Evolutionary conservation across 2,329 filamentous ascomycete genomes (phyloP).

Genomic region (Ophiostoma novo-ulmi): DNA sequence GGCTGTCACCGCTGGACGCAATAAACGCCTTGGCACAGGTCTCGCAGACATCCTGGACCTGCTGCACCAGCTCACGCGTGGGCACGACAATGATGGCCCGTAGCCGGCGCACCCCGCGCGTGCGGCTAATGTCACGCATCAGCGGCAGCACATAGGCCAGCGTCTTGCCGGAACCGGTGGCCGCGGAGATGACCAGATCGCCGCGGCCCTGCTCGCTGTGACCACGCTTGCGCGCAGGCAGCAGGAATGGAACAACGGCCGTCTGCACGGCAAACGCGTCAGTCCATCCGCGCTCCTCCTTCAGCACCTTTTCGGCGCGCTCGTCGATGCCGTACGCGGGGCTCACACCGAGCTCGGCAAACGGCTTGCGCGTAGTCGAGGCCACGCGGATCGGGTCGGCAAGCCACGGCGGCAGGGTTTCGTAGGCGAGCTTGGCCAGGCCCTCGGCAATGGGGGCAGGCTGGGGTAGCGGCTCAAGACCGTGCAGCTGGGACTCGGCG

Average conservation of each 20-base stretch:
- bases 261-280: conserved; percentile 76
- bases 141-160: conserved; percentile 86
- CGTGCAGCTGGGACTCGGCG: neutral
- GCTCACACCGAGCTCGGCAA: conserved; percentile 37
- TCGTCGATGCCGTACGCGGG: conserved; percentile 55
- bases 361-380: conserved; percentile 54
- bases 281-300: conserved; percentile 60
- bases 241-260: conserved; percentile 71
- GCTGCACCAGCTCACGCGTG: conserved; percentile 82
- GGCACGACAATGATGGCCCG: conserved; percentile 82
- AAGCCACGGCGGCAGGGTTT: conserved; percentile 76
- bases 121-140: conserved; percentile 64
- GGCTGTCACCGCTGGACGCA: conserved; percentile 38
- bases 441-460: conserved; percentile 58
- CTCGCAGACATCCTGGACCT: conserved; percentile 75
- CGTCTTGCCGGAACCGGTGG: conserved; percentile 94
- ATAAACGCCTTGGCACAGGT: conserved; percentile 61
- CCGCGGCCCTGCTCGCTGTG: conserved; percentile 48
- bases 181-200: conserved; percentile 84
- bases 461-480: conserved; percentile 67
- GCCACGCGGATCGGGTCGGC: conserved; percentile 67
- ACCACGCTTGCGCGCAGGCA: conserved; percentile 48
- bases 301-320: conserved; percentile 57
- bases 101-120: conserved; percentile 53
- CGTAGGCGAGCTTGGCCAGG: conserved; percentile 60